A percentile compares a stretch with the other conserved stretches of the same genome.
Conservation (phyloP, 495 filamentous ascomycete species). For the Aspergillus sclerotiicarbonarius region DNA sequence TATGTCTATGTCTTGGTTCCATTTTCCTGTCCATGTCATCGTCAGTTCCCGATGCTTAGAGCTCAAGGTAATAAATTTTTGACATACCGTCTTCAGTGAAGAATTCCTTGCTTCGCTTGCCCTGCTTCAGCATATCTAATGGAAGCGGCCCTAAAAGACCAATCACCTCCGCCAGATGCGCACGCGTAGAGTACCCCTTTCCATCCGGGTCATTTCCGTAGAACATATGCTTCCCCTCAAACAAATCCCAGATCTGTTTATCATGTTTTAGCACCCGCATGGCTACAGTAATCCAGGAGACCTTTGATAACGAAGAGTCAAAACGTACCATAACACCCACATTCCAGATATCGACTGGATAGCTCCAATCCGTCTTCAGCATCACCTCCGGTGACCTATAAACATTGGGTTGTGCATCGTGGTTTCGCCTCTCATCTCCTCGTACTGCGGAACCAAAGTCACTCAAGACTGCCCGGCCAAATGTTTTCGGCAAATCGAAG, state of each 20-base stretch:
- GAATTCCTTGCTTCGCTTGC: slow-evolving; percentile 34
- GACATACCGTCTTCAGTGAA: slow-evolving; percentile 37
- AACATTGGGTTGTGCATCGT: slow-evolving; percentile 37
- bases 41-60: slow-evolving; percentile 12
- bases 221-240: slow-evolving; percentile 41
- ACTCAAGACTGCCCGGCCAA: slow-evolving; percentile 46
- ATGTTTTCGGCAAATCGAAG: slow-evolving; percentile 30
- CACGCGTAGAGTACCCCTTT: slow-evolving; percentile 38
- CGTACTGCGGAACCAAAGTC: slow-evolving; percentile 84
- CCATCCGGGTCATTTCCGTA: slow-evolving; percentile 40
- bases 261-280: no score
- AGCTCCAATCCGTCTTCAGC: slow-evolving; percentile 41
- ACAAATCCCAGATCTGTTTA: slow-evolving; percentile 15
- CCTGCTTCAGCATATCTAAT: slow-evolving; percentile 36
- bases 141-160: slow-evolving; percentile 46
- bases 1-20: slow-evolving; percentile 30
- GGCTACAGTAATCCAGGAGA: no score
- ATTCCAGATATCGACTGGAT: slow-evolving; percentile 51
- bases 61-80: slow-evolving; percentile 1
- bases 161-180: slow-evolving; percentile 48
- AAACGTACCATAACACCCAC: slow-evolving; percentile 45
- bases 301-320: no score
- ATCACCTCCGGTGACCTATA: slow-evolving; percentile 52
- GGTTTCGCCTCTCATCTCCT: slow-evolving; percentile 28
- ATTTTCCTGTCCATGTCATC: slow-evolving; percentile 30